Evolutionary conservation across 176 grass and related monocot species (phyloP).

Genomic region (Rhynchospora tenuis): DNA sequence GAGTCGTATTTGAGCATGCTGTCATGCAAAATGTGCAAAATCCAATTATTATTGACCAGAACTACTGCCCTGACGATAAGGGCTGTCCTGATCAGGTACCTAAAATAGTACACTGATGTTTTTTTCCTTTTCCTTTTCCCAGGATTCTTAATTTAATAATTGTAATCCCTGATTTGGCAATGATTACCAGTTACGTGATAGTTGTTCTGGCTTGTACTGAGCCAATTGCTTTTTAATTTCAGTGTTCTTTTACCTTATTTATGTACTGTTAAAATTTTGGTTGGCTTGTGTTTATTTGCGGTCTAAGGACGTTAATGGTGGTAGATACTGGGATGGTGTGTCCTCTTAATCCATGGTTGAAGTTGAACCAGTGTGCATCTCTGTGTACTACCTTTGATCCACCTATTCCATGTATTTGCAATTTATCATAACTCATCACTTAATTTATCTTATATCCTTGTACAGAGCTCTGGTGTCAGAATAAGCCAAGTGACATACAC

Average conservation of each 20-base stretch:
- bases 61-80: conserved; percentile 43
- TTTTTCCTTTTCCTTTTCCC: neutral
- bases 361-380: neutral
- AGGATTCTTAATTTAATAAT: neutral
- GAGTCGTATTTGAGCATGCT: conserved; percentile 39
- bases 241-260: neutral
- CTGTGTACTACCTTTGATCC: neutral
- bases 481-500: conserved; percentile 31
- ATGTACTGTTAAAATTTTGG: neutral
- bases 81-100: conserved; percentile 42
- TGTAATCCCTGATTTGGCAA: neutral
- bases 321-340: neutral
- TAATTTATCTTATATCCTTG: neutral
- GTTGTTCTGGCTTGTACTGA: neutral
- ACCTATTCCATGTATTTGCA: neutral
- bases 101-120: neutral
- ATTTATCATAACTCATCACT: neutral
- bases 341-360: neutral
- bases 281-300: neutral
- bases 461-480: conserved; percentile 27
- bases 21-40: conserved; percentile 43
- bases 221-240: neutral
- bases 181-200: neutral
- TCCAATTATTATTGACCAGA: conserved; percentile 58
- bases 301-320: neutral